phyloP scores from a whole-genome alignment of 2,329 filamentous ascomycete species.

The Ophiosphaerella korrae region DNA sequence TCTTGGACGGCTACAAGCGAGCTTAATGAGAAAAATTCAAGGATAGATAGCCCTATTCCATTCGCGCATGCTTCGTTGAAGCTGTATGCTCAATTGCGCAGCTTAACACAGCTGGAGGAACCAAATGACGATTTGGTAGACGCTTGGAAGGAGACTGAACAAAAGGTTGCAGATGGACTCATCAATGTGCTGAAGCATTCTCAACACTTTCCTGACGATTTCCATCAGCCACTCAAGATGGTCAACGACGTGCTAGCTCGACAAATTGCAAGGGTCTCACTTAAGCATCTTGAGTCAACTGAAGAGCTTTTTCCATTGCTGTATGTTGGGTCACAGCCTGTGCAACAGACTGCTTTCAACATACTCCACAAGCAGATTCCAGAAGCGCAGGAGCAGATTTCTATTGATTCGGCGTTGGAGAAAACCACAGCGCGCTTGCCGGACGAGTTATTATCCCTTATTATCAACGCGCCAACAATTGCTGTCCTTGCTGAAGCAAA shows the following conservation, averaged over 20 bases:
- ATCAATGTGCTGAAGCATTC: constrained; percentile 66
- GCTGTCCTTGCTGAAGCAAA: constrained; percentile 69
- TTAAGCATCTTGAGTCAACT: constrained; percentile 66
- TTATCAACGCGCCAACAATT: constrained; percentile 77
- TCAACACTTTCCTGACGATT: constrained; percentile 56
- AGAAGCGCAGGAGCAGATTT: constrained; percentile 76
- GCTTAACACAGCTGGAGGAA: constrained; percentile 61
- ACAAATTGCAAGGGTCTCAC: constrained; percentile 67
- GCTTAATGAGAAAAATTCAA: constrained; percentile 31
- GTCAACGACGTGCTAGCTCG: constrained; percentile 76
- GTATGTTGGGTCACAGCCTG: constrained; percentile 72
- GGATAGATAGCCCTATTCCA: constrained; percentile 50
- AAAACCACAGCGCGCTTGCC: constrained; percentile 76
- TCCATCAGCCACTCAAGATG: constrained; percentile 71
- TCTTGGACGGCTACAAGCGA: constrained; percentile 42
- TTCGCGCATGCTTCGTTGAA: constrained; percentile 74
- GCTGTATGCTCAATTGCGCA: constrained; percentile 67
- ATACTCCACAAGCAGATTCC: constrained; percentile 83
- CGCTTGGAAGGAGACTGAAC: constrained; percentile 66
- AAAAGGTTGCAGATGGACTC: constrained; percentile 62
- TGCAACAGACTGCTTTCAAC: constrained; percentile 81
- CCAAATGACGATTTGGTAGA: constrained; percentile 87
- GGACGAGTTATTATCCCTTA: constrained; percentile 80
- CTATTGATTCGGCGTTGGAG: constrained; percentile 75
- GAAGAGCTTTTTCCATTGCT: constrained; percentile 76